phyloP scores from a whole-genome alignment of 1,284 basidiomycete genomes.

The Grifola frondosa region DNA sequence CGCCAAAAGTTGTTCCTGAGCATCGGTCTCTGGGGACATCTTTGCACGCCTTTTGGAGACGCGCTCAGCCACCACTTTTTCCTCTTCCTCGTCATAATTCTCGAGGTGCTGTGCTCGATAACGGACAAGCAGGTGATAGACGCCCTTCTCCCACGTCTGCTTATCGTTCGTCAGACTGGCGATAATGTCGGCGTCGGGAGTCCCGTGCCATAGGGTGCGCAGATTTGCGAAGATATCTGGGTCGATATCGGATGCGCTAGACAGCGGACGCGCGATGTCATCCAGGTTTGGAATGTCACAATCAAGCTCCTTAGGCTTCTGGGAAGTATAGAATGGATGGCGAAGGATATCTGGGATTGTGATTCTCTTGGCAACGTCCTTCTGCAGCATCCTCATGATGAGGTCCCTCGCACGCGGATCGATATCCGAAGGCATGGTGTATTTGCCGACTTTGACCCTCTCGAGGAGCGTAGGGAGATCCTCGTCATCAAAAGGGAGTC shows the following conservation, averaged over 20 bases:
- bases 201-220: slow-evolving; percentile 86
- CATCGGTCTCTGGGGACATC: slow-evolving; percentile 11
- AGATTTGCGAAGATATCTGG: slow-evolving; percentile 89
- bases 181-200: slow-evolving; percentile 70
- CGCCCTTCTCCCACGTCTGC: slow-evolving; percentile 90
- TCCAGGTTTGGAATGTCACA: slow-evolving; percentile 65
- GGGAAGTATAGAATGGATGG: slow-evolving; percentile 88
- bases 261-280: slow-evolving; percentile 67
- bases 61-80: slow-evolving; percentile 33
- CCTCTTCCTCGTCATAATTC: slow-evolving; percentile 63
- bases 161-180: slow-evolving; percentile 61
- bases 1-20: slow-evolving; percentile 15
- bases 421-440: slow-evolving; percentile 82
- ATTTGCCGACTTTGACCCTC: slow-evolving; percentile 84
- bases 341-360: slow-evolving; percentile 84
- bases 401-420: slow-evolving; percentile 79
- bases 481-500: slow-evolving; percentile 92
- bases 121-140: slow-evolving; percentile 82
- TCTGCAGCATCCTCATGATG: slow-evolving; percentile 85
- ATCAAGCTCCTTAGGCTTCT: slow-evolving; percentile 49
- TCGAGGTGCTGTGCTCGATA: slow-evolving; percentile 75
- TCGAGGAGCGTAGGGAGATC: slow-evolving; percentile 75
- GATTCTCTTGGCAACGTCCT: slow-evolving; percentile 81
- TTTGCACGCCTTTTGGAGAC: slow-evolving; percentile 29
- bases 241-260: slow-evolving; percentile 69